These are phyloP conservation scores for Chrysophaeum taylorii DNA, from an alignment of 352 stramenopile genomes.

Conservation along the genomic window DNA sequence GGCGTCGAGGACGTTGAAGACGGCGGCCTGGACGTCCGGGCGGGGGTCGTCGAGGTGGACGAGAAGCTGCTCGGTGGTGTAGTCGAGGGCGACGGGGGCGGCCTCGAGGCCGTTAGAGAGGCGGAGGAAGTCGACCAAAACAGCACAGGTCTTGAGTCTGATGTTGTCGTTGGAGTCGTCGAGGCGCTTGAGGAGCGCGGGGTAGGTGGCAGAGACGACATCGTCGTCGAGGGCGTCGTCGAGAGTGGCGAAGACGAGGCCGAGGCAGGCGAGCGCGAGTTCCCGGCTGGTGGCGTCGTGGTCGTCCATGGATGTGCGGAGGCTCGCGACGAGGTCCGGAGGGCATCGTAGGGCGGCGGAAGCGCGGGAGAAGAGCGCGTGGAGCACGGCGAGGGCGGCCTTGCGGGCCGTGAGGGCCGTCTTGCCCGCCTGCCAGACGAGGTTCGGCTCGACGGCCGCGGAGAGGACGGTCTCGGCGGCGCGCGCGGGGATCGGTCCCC, in stretches of 20 bases:
- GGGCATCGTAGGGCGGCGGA: too few relatives aligned
- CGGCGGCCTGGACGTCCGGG: slow-evolving; percentile 56
- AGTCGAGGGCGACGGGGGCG: slow-evolving; percentile 64
- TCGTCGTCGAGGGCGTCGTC: slow-evolving; percentile 37
- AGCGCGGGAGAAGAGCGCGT: neutral
- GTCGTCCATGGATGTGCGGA: neutral
- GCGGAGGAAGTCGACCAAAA: slow-evolving; percentile 60
- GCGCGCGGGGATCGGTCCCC: neutral
- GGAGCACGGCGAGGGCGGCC: slow-evolving; percentile 34
- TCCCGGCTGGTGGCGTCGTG: neutral
- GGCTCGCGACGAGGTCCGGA: slow-evolving; percentile 2
- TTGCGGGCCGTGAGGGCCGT: slow-evolving; percentile 52
- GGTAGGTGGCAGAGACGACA: slow-evolving; percentile 62
- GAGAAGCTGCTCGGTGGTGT: slow-evolving; percentile 66
- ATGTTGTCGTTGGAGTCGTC: slow-evolving; percentile 70
- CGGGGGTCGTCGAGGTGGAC: slow-evolving; percentile 67
- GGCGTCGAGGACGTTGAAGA: neutral
- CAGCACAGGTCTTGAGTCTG: slow-evolving; percentile 60
- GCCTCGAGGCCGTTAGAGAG: slow-evolving; percentile 58
- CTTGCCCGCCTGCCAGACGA: slow-evolving; percentile 61
- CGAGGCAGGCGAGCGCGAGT: neutral
- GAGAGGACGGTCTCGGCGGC: slow-evolving; percentile 50
- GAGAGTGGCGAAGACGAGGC: neutral
- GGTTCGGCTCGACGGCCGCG: slow-evolving; percentile 64
- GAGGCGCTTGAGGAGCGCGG: slow-evolving; percentile 67